A percentile compares a stretch with the other conserved stretches of the same genome.
These are phyloP conservation scores for Ajuga reptans DNA, from an alignment of 305 asterid species.

Conservation along the genomic window DNA sequence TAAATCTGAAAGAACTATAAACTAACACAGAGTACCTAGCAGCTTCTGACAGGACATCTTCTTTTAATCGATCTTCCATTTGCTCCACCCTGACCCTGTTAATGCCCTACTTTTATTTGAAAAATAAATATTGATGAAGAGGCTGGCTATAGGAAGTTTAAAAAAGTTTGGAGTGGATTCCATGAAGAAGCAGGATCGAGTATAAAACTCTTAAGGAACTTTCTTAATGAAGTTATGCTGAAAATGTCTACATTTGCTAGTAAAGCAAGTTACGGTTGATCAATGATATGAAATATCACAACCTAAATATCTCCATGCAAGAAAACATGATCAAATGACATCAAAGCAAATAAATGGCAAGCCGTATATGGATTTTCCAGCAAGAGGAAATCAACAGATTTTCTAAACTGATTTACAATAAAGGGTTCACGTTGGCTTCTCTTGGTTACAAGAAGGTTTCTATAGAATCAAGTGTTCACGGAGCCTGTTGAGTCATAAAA, in stretches of 20 bases:
- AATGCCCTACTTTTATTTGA: slow-evolving; percentile 84
- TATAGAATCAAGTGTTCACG: not conserved
- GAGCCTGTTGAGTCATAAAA: slow-evolving; percentile 19
- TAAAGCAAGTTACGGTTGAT: slow-evolving; percentile 17
- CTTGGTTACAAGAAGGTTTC: slow-evolving; percentile 8
- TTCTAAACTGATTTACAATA: not conserved
- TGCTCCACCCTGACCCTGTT: slow-evolving; percentile 96
- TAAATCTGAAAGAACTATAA: slow-evolving; percentile 17
- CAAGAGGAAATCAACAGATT: slow-evolving; percentile 15
- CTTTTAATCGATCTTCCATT: slow-evolving; percentile 97
- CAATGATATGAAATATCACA: slow-evolving; percentile 7
- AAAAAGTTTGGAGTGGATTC: slow-evolving; percentile 15
- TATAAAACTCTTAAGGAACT: slow-evolving; percentile 15
- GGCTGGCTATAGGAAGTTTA: slow-evolving; percentile 16
- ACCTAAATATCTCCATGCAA: not conserved
- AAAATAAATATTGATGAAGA: slow-evolving; percentile 40
- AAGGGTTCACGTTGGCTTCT: not conserved
- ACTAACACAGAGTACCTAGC: slow-evolving; percentile 48
- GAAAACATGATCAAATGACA: slow-evolving; percentile 14
- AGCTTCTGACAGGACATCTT: slow-evolving; percentile 81
- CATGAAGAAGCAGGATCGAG: slow-evolving; percentile 16
- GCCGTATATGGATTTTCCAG: not conserved
- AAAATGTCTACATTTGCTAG: not conserved
- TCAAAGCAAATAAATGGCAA: not conserved
- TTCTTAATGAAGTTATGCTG: slow-evolving; percentile 4